Conservation (phyloP, 805 yeast genomes). For the Ogataea angusta region DNA sequence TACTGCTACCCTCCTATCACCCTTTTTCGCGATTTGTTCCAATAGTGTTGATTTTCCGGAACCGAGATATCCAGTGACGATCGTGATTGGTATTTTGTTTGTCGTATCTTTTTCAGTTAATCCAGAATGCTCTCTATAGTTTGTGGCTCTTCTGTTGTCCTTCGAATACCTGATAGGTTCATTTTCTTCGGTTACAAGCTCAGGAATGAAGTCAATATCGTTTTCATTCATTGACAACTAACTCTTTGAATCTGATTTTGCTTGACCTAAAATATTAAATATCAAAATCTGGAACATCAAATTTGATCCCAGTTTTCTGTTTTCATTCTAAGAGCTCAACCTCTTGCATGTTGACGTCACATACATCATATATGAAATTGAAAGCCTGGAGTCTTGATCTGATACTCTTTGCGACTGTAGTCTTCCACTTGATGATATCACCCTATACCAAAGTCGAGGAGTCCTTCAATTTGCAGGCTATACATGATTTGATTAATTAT, state of each 20-base stretch:
- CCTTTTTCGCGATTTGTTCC: slow-evolving; percentile 65
- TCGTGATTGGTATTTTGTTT: slow-evolving; percentile 79
- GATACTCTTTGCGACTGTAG: slow-evolving; percentile 39
- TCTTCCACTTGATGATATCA: slow-evolving; percentile 50
- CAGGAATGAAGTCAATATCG: slow-evolving; percentile 27
- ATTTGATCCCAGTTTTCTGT: no score
- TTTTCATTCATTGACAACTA: not conserved
- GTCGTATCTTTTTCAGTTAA: slow-evolving; percentile 19
- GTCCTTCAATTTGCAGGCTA: slow-evolving; percentile 86
- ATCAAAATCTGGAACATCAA: no score
- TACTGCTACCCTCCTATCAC: slow-evolving; percentile 79
- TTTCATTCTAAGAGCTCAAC: no score
- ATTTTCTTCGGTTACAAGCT: slow-evolving; percentile 24
- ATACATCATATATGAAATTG: no score
- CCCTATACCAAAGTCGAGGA: slow-evolving; percentile 95
- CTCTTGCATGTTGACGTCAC: no score
- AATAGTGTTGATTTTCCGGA: slow-evolving; percentile 90
- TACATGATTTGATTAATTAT: slow-evolving; percentile 70
- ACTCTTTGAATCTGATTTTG: no score
- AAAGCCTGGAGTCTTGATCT: not conserved
- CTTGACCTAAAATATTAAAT: no score
- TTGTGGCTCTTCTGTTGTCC: slow-evolving; percentile 1
- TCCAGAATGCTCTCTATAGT: slow-evolving; percentile 17
- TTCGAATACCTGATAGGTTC: slow-evolving; percentile 27
- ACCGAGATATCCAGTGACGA: slow-evolving; percentile 92